Conservation (phyloP, 2,329 filamentous ascomycete genomes). For the Penicillium crustosum region DNA sequence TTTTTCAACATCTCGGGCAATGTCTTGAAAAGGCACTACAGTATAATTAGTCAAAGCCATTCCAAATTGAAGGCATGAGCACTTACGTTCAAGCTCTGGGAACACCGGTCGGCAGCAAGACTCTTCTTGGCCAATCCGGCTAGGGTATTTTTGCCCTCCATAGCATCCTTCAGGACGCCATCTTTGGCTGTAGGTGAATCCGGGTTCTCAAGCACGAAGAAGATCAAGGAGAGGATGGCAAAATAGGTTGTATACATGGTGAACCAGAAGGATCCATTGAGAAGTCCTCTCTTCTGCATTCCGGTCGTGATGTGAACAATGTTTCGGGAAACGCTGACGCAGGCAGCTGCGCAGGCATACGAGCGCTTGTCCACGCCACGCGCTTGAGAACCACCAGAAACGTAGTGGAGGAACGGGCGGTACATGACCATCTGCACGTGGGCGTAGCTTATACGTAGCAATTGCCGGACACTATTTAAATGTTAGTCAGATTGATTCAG, state of each 20-base stretch:
- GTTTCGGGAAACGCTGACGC: slow-evolving; percentile 65
- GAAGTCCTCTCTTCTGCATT: slow-evolving; percentile 61
- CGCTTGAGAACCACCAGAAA: slow-evolving; percentile 52
- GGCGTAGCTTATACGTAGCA: slow-evolving; percentile 63
- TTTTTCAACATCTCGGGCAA: slow-evolving; percentile 71
- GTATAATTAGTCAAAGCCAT: slow-evolving; percentile 8
- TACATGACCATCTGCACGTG: slow-evolving; percentile 66
- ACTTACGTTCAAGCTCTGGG: slow-evolving; percentile 71
- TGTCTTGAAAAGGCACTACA: slow-evolving; percentile 76
- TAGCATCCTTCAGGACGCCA: slow-evolving; percentile 75
- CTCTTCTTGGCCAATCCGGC: slow-evolving; percentile 77
- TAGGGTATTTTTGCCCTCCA: slow-evolving; percentile 79
- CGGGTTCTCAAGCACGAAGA: slow-evolving; percentile 65
- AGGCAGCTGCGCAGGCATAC: slow-evolving; percentile 65
- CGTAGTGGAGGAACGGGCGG: slow-evolving; percentile 65
- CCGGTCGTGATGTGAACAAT: slow-evolving; percentile 65
- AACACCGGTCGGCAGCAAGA: slow-evolving; percentile 84
- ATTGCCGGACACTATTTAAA: slow-evolving; percentile 50
- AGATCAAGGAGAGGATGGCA: slow-evolving; percentile 63
- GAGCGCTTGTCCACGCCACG: slow-evolving; percentile 60
- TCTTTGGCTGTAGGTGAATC: slow-evolving; percentile 65
- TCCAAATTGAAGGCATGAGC: not conserved
- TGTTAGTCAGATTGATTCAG: slow-evolving; percentile 4
- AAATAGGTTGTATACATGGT: slow-evolving; percentile 70
- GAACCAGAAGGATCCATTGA: slow-evolving; percentile 67